These are phyloP conservation scores for Ramaria sp. DNA, from an alignment of 768 basidiomycete genomes.

Conservation along the genomic window DNA sequence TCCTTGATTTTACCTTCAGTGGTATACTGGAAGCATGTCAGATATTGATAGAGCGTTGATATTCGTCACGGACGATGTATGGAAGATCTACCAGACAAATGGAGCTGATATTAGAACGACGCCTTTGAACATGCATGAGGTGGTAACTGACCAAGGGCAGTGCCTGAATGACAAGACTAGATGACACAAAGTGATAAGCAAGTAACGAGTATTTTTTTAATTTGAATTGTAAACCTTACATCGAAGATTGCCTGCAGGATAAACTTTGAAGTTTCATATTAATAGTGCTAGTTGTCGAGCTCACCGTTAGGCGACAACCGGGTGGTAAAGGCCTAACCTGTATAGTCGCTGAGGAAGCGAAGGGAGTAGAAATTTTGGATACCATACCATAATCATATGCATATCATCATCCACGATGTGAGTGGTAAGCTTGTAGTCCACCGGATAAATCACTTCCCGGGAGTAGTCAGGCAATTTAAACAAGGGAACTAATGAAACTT, in stretches of 20 bases:
- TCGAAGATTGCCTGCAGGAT: constrained; percentile 47
- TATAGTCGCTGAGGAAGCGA: neutral
- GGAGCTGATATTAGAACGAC: neutral
- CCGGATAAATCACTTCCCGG: constrained; percentile 70
- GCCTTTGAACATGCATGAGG: neutral
- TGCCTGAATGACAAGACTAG: constrained; percentile 85
- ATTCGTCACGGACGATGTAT: constrained; percentile 18
- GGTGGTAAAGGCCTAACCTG: constrained; percentile 54
- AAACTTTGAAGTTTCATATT: too few relatives aligned
- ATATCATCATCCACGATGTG: constrained; percentile 83
- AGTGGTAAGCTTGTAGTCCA: constrained; percentile 58
- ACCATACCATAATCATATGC: constrained; percentile 64
- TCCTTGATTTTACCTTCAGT: constrained; percentile 95
- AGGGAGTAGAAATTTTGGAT: neutral
- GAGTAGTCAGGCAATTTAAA: neutral
- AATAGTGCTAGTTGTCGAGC: neutral
- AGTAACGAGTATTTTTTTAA: too few relatives aligned
- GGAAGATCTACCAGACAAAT: constrained; percentile 22
- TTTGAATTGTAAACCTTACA: constrained; percentile 29
- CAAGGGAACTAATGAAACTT: neutral
- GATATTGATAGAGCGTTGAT: neutral
- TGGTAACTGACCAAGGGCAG: constrained; percentile 30
- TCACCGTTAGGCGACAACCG: constrained; percentile 76
- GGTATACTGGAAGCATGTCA: constrained; percentile 48
- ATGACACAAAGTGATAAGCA: constrained; percentile 2